Percentiles rank a stretch among this genome's conserved stretches.
Evolutionary conservation across 305 asterid genomes (phyloP).

Genomic region (Plantago lanceolata): DNA sequence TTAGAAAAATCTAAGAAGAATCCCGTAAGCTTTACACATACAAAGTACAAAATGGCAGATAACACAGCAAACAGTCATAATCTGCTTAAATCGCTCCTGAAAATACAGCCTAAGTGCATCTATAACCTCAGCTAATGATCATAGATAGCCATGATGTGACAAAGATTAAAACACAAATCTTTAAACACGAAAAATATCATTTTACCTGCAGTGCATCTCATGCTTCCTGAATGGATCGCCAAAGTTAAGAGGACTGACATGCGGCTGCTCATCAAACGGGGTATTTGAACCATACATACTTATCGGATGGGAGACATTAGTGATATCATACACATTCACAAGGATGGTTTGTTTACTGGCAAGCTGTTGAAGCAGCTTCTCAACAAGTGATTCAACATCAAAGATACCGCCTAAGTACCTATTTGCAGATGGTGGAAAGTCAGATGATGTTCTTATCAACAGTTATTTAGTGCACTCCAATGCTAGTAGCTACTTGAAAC

Average conservation of each 20-base stretch:
- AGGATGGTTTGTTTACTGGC: slow-evolving; percentile 92
- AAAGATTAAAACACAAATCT: neutral
- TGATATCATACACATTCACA: slow-evolving; percentile 79
- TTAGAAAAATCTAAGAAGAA: too few relatives aligned
- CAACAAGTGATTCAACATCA: slow-evolving; percentile 92
- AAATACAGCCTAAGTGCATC: too few relatives aligned
- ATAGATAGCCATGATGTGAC: neutral
- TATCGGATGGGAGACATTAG: slow-evolving; percentile 59
- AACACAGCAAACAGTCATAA: too few relatives aligned
- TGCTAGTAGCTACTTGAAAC: neutral
- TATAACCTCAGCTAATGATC: too few relatives aligned
- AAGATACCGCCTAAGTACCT: slow-evolving; percentile 98
- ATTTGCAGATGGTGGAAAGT: slow-evolving; percentile 20
- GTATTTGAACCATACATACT: slow-evolving; percentile 85
- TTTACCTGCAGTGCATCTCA: slow-evolving; percentile 97
- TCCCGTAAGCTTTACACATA: too few relatives aligned
- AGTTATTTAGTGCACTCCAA: slow-evolving; percentile 16
- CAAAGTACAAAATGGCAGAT: too few relatives aligned
- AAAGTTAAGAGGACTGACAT: slow-evolving; percentile 73
- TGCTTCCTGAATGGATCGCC: slow-evolving; percentile 95
- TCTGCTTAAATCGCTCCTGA: too few relatives aligned
- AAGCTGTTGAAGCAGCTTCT: slow-evolving; percentile 94
- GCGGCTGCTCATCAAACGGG: slow-evolving; percentile 44
- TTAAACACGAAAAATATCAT: neutral
- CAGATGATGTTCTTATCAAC: slow-evolving; percentile 11